phyloP scores from a whole-genome alignment of 2,329 filamentous ascomycete genomes.

The Alternaria brassicae region DNA sequence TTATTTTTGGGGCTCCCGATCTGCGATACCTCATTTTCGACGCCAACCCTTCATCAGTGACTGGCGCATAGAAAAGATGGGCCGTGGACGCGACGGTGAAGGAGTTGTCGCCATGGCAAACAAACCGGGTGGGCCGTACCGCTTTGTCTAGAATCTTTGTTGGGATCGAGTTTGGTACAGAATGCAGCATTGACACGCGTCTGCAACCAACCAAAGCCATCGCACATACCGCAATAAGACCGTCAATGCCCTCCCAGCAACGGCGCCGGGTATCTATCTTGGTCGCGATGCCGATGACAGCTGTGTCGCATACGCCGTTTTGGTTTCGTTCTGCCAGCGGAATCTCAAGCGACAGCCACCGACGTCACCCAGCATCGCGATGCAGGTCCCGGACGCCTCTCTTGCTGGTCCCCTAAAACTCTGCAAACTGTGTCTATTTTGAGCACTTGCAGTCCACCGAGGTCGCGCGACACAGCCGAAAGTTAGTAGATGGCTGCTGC shows the following conservation, averaged over 20 bases:
- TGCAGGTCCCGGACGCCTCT: slow-evolving; percentile 15
- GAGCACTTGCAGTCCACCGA: background rate
- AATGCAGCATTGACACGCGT: background rate
- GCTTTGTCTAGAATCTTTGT: slow-evolving; percentile 19
- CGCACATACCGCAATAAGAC: background rate
- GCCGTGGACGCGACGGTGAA: slow-evolving; percentile 16
- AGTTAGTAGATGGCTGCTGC: background rate
- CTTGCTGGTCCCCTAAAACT: background rate
- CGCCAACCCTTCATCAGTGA: slow-evolving; percentile 15
- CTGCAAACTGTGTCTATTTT: slow-evolving; percentile 6
- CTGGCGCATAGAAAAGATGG: slow-evolving; percentile 27
- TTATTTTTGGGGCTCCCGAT: slow-evolving; percentile 32
- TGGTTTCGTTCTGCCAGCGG: slow-evolving; percentile 1
- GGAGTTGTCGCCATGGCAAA: slow-evolving; percentile 15
- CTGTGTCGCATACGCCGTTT: slow-evolving; percentile 4
- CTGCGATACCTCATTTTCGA: slow-evolving; percentile 23
- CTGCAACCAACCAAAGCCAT: slow-evolving; percentile 8
- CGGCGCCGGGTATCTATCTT: slow-evolving; percentile 4
- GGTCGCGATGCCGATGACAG: slow-evolving; percentile 1
- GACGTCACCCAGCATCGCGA: slow-evolving; percentile 13
- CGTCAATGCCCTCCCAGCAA: background rate
- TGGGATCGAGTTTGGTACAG: slow-evolving; percentile 19
- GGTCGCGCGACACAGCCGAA: background rate
- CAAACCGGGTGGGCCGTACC: slow-evolving; percentile 18
- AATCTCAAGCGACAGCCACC: slow-evolving; percentile 7